Evolutionary conservation across 1,284 basidiomycete genomes (phyloP).

Genomic region (Ganoderma lucidum): DNA sequence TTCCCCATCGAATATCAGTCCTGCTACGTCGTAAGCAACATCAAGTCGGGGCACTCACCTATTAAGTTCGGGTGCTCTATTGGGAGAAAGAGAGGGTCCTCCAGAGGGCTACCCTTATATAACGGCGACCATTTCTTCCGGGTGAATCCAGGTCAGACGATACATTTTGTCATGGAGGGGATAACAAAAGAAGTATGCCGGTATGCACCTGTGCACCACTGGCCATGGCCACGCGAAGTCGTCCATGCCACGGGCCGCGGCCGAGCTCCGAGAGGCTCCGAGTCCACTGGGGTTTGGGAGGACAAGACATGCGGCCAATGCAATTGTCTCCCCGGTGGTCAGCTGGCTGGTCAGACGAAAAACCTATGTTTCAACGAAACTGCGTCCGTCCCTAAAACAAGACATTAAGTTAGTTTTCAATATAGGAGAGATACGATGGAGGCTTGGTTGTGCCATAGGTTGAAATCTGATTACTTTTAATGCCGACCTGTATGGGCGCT

Average conservation of each 20-base stretch:
- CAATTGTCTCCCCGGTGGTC: too few relatives aligned
- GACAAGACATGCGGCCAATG: neutral
- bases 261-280: too few relatives aligned
- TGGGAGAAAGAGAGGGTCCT: neutral
- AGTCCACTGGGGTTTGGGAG: too few relatives aligned
- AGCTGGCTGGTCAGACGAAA: too few relatives aligned
- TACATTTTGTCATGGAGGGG: neutral
- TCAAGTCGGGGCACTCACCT: neutral
- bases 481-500: too few relatives aligned
- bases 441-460: too few relatives aligned
- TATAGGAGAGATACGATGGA: too few relatives aligned
- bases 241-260: too few relatives aligned
- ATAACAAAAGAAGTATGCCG: neutral
- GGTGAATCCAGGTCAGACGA: neutral
- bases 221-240: neutral
- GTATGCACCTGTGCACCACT: neutral
- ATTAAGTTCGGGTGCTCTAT: neutral
- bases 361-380: too few relatives aligned
- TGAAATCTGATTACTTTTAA: too few relatives aligned
- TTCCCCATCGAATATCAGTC: neutral
- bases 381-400: too few relatives aligned
- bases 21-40: neutral
- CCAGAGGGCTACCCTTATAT: neutral
- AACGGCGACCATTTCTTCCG: neutral
- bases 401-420: too few relatives aligned